Conservation (phyloP, 352 stramenopile species). For the Globisporangium acanthophoron region DNA sequence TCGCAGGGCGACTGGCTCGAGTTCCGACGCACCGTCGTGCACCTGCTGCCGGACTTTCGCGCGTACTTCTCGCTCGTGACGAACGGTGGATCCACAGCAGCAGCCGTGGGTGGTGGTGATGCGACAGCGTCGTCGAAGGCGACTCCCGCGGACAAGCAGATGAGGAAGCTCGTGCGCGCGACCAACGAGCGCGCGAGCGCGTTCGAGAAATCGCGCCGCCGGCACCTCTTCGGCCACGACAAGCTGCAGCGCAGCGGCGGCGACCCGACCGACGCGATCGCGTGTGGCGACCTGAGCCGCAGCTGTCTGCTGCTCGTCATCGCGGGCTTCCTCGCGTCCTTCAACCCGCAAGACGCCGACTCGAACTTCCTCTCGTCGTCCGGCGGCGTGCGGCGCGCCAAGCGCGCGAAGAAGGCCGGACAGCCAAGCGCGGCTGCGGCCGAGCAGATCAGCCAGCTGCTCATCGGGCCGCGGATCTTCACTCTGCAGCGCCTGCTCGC, state of each 20-base stretch:
- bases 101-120: not conserved
- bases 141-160: constrained; percentile 14
- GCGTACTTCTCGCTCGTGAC: constrained; percentile 14
- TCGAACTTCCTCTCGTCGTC: constrained; percentile 66
- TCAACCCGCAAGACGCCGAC: constrained; percentile 77
- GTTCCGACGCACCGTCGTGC: constrained; percentile 44
- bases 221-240: constrained; percentile 64
- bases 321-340: constrained; percentile 68
- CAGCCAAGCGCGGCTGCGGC: constrained; percentile 26
- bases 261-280: constrained; percentile 37
- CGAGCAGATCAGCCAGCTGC: constrained; percentile 50
- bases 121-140: constrained; percentile 3
- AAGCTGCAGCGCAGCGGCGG: constrained; percentile 23
- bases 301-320: constrained; percentile 71
- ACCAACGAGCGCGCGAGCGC: constrained; percentile 28
- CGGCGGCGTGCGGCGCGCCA: constrained; percentile 41
- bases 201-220: constrained; percentile 44
- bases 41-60: constrained; percentile 49
- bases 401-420: constrained; percentile 28
- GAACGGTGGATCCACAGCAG: not conserved
- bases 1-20: constrained; percentile 62
- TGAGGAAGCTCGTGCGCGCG: constrained; percentile 23
- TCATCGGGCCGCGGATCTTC: constrained; percentile 73
- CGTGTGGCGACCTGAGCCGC: constrained; percentile 51
- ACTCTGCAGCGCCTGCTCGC: constrained; percentile 62